A percentile compares a stretch with the other conserved stretches of the same genome.
phyloP scores from a whole-genome alignment of 306 rosid species.

The Dryas alaskensis region DNA sequence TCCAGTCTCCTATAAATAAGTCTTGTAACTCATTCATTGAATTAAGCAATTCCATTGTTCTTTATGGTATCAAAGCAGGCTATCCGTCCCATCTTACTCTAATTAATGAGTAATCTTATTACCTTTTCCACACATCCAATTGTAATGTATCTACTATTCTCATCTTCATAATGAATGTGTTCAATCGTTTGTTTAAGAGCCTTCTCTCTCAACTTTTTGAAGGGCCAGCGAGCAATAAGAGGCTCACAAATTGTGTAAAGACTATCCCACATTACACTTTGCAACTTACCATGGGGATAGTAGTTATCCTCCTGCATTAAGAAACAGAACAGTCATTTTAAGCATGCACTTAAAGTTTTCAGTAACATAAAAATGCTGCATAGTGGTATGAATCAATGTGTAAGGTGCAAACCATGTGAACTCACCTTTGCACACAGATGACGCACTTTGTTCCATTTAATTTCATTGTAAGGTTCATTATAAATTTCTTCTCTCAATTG shows the following conservation, averaged over 20 bases:
- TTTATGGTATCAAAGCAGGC: no score
- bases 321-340: no score
- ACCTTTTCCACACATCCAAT: slow-evolving; percentile 43
- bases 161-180: slow-evolving; percentile 34
- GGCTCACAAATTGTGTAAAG: slow-evolving; percentile 28
- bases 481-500: no score
- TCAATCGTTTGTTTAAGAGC: slow-evolving; percentile 15
- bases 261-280: slow-evolving; percentile 31
- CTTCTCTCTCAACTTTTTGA: slow-evolving; percentile 24
- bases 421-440: slow-evolving; percentile 56
- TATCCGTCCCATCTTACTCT: no score
- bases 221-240: slow-evolving; percentile 24
- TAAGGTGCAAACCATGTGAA: not conserved
- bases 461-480: no score
- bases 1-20: no score
- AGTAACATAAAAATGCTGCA: not conserved
- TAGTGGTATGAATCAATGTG: not conserved
- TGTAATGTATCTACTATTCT: slow-evolving; percentile 25
- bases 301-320: slow-evolving; percentile 24
- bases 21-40: no score
- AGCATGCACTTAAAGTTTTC: not conserved
- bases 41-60: no score
- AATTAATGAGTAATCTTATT: not conserved
- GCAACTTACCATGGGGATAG: slow-evolving; percentile 19
- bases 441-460: slow-evolving; percentile 55